A percentile compares a stretch with the other conserved stretches of the same genome.
Conservation (phyloP, 306 rosid genomes). For the Begonia masoniana region DNA sequence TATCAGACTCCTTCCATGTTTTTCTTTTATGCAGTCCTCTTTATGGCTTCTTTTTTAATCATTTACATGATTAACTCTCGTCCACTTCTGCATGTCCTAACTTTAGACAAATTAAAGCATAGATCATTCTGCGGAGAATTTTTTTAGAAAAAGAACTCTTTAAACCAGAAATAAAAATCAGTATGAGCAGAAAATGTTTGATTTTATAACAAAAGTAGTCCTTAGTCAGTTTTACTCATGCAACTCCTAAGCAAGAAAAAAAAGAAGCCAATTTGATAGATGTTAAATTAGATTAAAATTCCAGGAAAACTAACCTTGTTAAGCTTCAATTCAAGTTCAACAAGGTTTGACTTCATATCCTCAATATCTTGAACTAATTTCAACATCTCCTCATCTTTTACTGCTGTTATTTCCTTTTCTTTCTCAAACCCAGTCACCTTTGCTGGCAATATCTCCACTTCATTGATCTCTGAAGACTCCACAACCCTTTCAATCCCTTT, state of each 20-base stretch:
- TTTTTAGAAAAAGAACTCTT: no score
- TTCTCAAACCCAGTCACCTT: conserved; percentile 4
- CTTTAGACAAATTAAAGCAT: no score
- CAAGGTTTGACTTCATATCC: conserved; percentile 59
- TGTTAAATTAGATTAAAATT: not conserved
- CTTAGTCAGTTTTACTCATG: not conserved
- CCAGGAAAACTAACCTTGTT: conserved; percentile 42
- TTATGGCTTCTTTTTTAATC: no score
- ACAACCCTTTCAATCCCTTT: not conserved
- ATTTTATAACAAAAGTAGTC: no score
- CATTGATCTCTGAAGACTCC: conserved; percentile 12
- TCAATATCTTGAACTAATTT: conserved; percentile 45
- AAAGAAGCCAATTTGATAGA: not conserved
- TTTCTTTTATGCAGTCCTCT: no score
- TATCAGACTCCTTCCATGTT: no score
- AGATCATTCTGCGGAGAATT: no score
- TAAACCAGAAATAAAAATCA: no score
- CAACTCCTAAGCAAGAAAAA: not conserved
- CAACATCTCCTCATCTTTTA: conserved; percentile 11
- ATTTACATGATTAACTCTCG: no score
- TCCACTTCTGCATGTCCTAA: no score
- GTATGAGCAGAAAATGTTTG: no score
- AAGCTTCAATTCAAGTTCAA: conserved; percentile 57
- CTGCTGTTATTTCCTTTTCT: not conserved
- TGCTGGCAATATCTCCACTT: conserved; percentile 21